Conservation (phyloP, 495 filamentous ascomycete species). For the Xylaria sp. region DNA sequence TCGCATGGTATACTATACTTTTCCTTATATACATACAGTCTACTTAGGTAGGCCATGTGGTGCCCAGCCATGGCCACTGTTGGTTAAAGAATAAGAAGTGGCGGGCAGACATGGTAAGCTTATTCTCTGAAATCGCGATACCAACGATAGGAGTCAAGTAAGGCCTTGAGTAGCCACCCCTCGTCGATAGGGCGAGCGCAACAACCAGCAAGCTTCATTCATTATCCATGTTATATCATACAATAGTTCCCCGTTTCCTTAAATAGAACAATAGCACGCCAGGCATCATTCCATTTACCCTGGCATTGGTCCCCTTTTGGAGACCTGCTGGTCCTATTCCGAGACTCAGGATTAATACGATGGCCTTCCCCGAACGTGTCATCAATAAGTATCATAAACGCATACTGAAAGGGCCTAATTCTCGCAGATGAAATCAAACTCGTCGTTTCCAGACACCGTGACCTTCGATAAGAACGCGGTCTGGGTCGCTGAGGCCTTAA, state of each 20-base stretch:
- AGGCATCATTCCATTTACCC: not conserved
- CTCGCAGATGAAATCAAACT: conserved; percentile 51
- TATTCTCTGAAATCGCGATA: not conserved
- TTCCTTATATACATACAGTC: not conserved
- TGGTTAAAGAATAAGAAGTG: not conserved
- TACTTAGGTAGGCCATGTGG: not conserved
- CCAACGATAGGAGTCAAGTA: not conserved
- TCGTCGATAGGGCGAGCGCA: not conserved
- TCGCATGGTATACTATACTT: no score
- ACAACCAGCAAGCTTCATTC: not conserved
- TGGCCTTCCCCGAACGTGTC: no score
- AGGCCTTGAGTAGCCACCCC: not conserved
- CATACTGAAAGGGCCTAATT: not conserved
- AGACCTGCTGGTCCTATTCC: not conserved
- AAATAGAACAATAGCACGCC: not conserved
- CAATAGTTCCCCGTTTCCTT: not conserved
- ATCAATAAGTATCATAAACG: not conserved
- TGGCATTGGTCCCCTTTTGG: not conserved
- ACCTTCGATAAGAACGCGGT: conserved; percentile 35
- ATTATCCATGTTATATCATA: not conserved
- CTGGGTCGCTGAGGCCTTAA: conserved; percentile 30
- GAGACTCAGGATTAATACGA: not conserved
- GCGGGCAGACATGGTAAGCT: no score
- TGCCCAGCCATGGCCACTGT: not conserved
- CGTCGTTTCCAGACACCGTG: conserved; percentile 30